Conservation (phyloP, 208 protist genomes). For the Polymyxa betae region DNA sequence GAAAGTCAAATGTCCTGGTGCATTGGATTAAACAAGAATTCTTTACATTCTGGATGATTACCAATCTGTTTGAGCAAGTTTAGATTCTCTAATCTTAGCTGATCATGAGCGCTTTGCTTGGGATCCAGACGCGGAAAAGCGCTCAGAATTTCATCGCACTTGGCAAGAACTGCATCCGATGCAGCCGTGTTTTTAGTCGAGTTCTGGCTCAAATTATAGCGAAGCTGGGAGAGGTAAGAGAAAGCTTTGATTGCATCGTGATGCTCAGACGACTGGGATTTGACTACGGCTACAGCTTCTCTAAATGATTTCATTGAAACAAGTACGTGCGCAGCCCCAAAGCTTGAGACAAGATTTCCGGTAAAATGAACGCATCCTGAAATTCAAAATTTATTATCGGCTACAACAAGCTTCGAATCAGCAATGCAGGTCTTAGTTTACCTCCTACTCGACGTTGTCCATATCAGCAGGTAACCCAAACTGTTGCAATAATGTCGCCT, state of each 20-base stretch:
- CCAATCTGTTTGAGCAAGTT: no score
- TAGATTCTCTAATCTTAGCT: no score
- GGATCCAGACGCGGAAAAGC: background rate
- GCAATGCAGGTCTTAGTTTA: no score
- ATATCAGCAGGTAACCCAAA: constrained; percentile 13
- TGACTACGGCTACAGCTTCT: background rate
- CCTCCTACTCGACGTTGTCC: constrained; percentile 30
- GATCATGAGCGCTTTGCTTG: no score
- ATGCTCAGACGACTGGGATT: background rate
- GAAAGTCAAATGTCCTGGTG: background rate
- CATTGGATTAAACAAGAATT: background rate
- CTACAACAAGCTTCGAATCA: no score
- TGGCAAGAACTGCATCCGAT: background rate
- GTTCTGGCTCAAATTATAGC: background rate
- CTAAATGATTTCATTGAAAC: no score
- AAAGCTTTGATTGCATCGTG: background rate
- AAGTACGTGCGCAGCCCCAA: background rate
- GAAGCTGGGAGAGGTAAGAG: background rate
- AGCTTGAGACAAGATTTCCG: background rate
- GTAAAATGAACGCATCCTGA: no score
- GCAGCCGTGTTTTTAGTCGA: background rate
- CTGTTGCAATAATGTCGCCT: background rate
- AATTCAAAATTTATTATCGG: no score
- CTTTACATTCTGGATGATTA: no score
- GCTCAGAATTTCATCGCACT: background rate